Evolutionary conservation across 2,329 filamentous ascomycete species (phyloP).

Genomic region (Neonectria punicea): DNA sequence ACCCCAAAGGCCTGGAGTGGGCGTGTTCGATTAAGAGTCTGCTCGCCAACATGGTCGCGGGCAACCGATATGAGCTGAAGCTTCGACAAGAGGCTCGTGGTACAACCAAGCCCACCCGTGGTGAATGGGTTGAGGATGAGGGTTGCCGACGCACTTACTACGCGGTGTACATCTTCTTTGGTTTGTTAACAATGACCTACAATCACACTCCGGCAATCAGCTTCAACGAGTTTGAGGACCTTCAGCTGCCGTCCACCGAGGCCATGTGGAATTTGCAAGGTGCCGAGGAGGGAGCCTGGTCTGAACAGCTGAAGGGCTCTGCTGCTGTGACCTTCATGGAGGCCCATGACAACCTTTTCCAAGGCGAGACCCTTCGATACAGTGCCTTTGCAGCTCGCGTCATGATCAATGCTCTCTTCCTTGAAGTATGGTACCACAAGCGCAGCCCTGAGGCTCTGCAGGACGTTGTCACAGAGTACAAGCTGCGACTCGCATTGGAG

Average conservation of each 20-base stretch:
- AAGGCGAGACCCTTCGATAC: slow-evolving; percentile 89
- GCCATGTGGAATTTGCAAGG: slow-evolving; percentile 91
- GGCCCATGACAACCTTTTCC: slow-evolving; percentile 94
- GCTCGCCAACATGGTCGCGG: slow-evolving; percentile 97
- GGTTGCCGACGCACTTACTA: slow-evolving; percentile 97
- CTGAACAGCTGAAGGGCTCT: slow-evolving; percentile 77
- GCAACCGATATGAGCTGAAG: slow-evolving; percentile 96
- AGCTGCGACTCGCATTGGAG: slow-evolving; percentile 92
- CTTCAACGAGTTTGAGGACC: slow-evolving; percentile 96
- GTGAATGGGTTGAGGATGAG: slow-evolving; percentile 97
- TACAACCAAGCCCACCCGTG: slow-evolving; percentile 77
- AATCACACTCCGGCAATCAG: slow-evolving; percentile 98
- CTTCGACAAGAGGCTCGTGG: slow-evolving; percentile 89
- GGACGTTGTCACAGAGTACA: slow-evolving; percentile 98
- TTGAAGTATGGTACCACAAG: slow-evolving; percentile 99
- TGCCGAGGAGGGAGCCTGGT: slow-evolving; percentile 83
- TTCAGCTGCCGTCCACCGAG: slow-evolving; percentile 93
- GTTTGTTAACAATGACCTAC: slow-evolving; percentile 92
- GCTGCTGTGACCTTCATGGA: slow-evolving; percentile 88
- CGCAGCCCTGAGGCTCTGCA: slow-evolving; percentile 97
- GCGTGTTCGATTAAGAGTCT: slow-evolving; percentile 99
- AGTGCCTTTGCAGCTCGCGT: slow-evolving; percentile 97
- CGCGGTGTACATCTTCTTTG: slow-evolving; percentile 99
- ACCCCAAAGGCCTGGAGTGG: slow-evolving; percentile 97
- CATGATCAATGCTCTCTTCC: slow-evolving; percentile 98